phyloP scores from a whole-genome alignment of 345 rosid species.

The thale cress (Arabidopsis thaliana) region TAIR10.1 NC_003071.7:16908001-16908500 shows the following conservation, averaged over 20 bases:
- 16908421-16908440: slow-evolving; percentile 17
- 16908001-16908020: slow-evolving; percentile 50
- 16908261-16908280: slow-evolving; percentile 1
- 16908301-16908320: not conserved
- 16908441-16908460: not conserved
- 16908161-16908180: slow-evolving; percentile 31
- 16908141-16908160: slow-evolving; percentile 31
- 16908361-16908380: slow-evolving; percentile 13
- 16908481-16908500: slow-evolving; percentile 18
- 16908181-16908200: slow-evolving; percentile 22
- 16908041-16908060: slow-evolving; percentile 44
- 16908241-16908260: slow-evolving; percentile 29
- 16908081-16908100: not conserved
- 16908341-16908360: not conserved
- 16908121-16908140: slow-evolving; percentile 13
- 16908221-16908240: slow-evolving; percentile 44
- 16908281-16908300: no score
- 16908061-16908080: slow-evolving; percentile 48
- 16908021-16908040: slow-evolving; percentile 44
- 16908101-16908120: slow-evolving; percentile 13
- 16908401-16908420: slow-evolving; percentile 1
- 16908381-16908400: slow-evolving; percentile 28
- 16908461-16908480: slow-evolving; percentile 9
- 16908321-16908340: not conserved
- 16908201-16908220: slow-evolving; percentile 25